Evolutionary conservation across 2,329 filamentous ascomycete genomes (phyloP), one percentile per base, ranked within the genome.

Genomic region (Albifimbria verrucaria): DNA sequence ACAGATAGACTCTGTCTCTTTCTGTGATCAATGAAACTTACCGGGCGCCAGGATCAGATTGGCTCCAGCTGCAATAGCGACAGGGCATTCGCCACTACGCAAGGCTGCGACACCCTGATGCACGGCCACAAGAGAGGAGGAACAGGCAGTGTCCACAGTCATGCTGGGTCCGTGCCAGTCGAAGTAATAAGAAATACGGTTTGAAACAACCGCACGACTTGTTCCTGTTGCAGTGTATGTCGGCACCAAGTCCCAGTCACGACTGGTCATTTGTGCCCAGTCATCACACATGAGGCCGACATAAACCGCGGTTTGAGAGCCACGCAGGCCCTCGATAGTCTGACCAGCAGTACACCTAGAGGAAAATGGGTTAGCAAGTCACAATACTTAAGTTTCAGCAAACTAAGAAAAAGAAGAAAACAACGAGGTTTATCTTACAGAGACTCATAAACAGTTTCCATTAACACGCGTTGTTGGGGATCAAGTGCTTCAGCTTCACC

Each of bases 101-200:
- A 82, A 62, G 55, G 74, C 77, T 62, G 80, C 77, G 49, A 75
- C 77, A 1, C 78, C 79, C 48, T 72, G 62, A 53, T 82, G 78
- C 18, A 81, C 62, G 4, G 78, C 77, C 23, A 77, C 72, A 52
- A 82, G 63, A 54, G 74, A 74, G 1, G 77, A 78, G 1, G 78
- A 81, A 56, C 78, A 82, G 6, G 77, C 79, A 1, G 78, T 81
- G 53, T 81, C 77, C 3, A 77, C 67, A 0, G 78, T 77, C 52
- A 81, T 75, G 50, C 76, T 79, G 26, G 79, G 78, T 0, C 81
- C 80, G 36, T 73, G 68, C 32, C 83, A 68, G 57, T 83, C 76
- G 55, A 81, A 82, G 65, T 77, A 79, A 57, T 82, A 78, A 2
- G 78, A 81, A 20, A 83, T 69, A 45, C 80, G 70, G 55, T 61